Conservation (phyloP, 2,329 filamentous ascomycete genomes). For the Periconia digitata region DNA sequence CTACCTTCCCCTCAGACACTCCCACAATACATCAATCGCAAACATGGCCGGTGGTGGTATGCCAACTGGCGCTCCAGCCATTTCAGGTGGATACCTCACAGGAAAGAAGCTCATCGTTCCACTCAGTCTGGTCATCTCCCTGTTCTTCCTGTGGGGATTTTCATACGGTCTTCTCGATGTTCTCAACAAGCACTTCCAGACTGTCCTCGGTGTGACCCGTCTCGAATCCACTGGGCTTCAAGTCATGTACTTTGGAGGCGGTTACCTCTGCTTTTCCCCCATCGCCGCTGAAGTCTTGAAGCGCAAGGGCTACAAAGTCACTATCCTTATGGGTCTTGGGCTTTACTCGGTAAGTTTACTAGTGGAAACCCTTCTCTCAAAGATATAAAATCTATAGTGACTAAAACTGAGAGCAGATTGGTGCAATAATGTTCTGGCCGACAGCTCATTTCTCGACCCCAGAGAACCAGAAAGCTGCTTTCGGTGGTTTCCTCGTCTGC, state of each 20-base stretch:
- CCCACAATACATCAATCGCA: neutral
- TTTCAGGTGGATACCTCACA: constrained; percentile 5
- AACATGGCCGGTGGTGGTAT: constrained; percentile 7
- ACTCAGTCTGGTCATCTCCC: constrained; percentile 49
- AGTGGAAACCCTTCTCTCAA: too few species aligned
- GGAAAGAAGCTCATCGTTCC: constrained; percentile 45
- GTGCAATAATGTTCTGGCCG: constrained; percentile 83
- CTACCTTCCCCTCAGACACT: neutral
- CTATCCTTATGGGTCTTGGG: constrained; percentile 16
- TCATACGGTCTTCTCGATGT: constrained; percentile 50
- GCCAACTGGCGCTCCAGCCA: constrained; percentile 1
- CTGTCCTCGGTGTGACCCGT: constrained; percentile 47
- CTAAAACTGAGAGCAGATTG: too few species aligned
- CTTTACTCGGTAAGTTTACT: too few species aligned
- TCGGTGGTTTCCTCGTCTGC: constrained; percentile 71
- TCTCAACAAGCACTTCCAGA: constrained; percentile 49
- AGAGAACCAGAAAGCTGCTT: constrained; percentile 58
- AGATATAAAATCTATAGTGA: too few species aligned
- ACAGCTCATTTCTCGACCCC: constrained; percentile 58
- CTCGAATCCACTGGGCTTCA: constrained; percentile 64
- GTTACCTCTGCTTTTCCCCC: constrained; percentile 66
- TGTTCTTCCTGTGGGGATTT: constrained; percentile 58
- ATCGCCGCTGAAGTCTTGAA: constrained; percentile 60
- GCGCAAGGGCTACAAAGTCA: constrained; percentile 59
- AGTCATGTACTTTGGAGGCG: constrained; percentile 64